Percentiles rank a stretch among this genome's conserved stretches.
Conservation (phyloP, 345 rosid species). For the Gossypium raimondii region DNA sequence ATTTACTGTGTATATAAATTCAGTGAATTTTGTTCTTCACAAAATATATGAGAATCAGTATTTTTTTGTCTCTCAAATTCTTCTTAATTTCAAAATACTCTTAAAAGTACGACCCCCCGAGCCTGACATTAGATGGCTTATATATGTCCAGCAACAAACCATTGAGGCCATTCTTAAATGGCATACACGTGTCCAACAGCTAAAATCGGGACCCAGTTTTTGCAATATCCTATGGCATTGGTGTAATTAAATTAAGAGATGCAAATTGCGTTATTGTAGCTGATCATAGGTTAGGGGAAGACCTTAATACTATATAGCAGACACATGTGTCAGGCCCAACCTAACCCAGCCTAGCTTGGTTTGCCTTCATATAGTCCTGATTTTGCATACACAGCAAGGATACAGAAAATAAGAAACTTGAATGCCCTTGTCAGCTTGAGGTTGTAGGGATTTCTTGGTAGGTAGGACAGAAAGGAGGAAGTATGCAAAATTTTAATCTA, state of each 20-base stretch:
- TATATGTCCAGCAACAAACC: background rate
- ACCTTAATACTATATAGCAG: background rate
- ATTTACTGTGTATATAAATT: too few species aligned
- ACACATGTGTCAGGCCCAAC: background rate
- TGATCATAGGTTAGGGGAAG: background rate
- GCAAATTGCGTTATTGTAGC: background rate
- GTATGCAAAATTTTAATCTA: background rate
- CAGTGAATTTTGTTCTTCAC: too few species aligned
- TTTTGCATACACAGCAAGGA: background rate
- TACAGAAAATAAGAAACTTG: background rate
- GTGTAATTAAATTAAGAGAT: background rate
- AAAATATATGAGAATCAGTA: too few species aligned
- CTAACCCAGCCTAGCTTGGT: background rate
- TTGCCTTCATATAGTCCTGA: background rate
- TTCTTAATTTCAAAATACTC: too few species aligned
- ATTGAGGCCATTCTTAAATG: background rate
- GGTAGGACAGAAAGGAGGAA: background rate
- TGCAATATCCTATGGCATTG: background rate
- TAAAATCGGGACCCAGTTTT: conserved; percentile 5
- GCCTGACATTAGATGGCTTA: background rate
- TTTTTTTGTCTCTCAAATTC: too few species aligned
- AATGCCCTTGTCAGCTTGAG: background rate
- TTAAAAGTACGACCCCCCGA: background rate
- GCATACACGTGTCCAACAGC: background rate
- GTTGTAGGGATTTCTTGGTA: background rate